Base-by-base conservation (phyloP, 1,139 yeast genomes). In the Wickerhamomyces sp. region DNA sequence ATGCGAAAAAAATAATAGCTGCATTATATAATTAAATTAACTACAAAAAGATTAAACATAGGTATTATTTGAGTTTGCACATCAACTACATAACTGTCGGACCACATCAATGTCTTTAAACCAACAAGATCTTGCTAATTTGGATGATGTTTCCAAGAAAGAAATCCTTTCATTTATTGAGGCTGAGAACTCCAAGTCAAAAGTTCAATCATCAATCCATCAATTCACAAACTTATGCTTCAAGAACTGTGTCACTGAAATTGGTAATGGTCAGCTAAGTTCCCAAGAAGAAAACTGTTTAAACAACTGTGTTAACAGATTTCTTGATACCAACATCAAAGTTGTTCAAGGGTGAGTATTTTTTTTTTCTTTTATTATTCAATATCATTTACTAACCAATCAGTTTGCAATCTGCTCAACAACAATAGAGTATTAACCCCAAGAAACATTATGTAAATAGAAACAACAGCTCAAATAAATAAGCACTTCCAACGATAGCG, bases 181-280 rank as follows among this genome's bases (percentile, higher is more conserved):
- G 58, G 67, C 82, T 12, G 96, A 90, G 65, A 83, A 85, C 59
- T 78, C 95, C 48, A 87, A 86, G 65, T 81, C 95, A 41, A 87
- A 88, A 66, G 88, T 90, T 22, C 96, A 88, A 66, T 73, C 78
- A 71, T 77, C 94, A 28, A 83, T 88, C 47, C 95, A 88, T 60
- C 78, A 74, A 58, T 88, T 87, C 70, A 89, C 96, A 30, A 90
- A 88, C 59, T 72, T 83, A 72, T 90, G 97, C 62, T 90, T 88
- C 71, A 85, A 83, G 61, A 85, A 86, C 65, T 90, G 97, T 61
- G 74, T 88, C 44, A 67, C 74, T 36, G 67, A 74, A 15, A 73
- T 81, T 40, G 68, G 70, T 40, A 65, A 72, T 39, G 75, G 75
- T 32, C 67, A 68, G 38, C 68, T 89, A 49, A 73, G 72, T 48